phyloP scores from a whole-genome alignment of 2,329 filamentous ascomycete species.

The Tolypocladium ovalisporum region DNA sequence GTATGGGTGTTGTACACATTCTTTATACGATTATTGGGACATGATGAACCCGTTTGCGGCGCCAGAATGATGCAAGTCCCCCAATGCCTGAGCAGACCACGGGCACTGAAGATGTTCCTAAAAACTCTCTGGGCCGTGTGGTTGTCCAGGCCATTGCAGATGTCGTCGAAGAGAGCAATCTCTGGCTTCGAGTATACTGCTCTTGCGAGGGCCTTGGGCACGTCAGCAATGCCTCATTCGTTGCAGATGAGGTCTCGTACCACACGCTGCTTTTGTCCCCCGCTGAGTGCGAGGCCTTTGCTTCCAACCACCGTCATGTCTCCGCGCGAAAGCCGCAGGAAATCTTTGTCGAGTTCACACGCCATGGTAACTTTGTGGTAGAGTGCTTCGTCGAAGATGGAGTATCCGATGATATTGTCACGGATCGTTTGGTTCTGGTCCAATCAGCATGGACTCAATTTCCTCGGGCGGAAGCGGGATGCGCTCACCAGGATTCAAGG shows the following conservation, averaged over 20 bases:
- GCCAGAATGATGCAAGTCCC: neutral
- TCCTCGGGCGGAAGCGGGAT: neutral
- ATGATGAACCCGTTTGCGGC: neutral
- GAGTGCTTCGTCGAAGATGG: conserved; percentile 11
- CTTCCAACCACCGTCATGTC: conserved; percentile 31
- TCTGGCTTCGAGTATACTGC: neutral
- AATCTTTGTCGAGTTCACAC: conserved; percentile 22
- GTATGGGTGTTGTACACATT: neutral
- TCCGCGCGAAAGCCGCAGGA: conserved; percentile 19
- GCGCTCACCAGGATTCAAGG: conserved; percentile 20
- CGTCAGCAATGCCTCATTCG: neutral
- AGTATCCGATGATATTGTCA: conserved; percentile 22
- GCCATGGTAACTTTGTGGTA: conserved; percentile 15
- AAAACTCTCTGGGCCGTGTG: neutral
- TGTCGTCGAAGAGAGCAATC: neutral
- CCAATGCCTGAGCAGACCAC: neutral
- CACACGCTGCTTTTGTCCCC: conserved; percentile 33
- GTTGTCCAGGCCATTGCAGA: neutral
- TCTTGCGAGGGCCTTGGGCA: neutral
- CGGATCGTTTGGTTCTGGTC: conserved; percentile 20
- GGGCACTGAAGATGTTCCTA: neutral
- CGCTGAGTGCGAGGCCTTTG: conserved; percentile 32
- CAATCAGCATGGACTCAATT: neutral
- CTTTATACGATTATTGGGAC: neutral
- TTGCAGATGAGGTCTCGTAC: conserved; percentile 10